A percentile compares a stretch with the other conserved stretches of the same genome.
Conservation (phyloP, 495 filamentous ascomycete species). For the Rhypophila decipiens region DNA sequence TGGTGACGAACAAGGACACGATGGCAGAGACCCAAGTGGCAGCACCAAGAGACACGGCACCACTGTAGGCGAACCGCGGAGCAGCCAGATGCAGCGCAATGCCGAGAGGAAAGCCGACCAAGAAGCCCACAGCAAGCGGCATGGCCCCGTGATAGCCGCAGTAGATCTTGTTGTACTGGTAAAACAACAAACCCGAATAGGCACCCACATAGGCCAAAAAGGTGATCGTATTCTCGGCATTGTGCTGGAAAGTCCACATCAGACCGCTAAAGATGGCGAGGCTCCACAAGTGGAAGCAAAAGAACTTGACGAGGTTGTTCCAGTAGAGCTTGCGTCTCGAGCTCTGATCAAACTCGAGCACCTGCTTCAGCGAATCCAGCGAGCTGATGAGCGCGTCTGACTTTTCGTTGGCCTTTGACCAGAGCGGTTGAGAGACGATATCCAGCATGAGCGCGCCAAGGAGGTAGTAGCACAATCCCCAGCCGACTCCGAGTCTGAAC, state of each 20-base stretch:
- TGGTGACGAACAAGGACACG: conserved; percentile 38
- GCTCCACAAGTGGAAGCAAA: conserved; percentile 54
- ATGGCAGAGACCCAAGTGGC: conserved; percentile 51
- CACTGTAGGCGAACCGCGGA: conserved; percentile 39
- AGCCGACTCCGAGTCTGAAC: conserved; percentile 48
- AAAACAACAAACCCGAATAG: conserved; percentile 54
- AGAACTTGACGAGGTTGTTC: conserved; percentile 44
- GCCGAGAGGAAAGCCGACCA: conserved; percentile 37
- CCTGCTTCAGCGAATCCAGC: conserved; percentile 24
- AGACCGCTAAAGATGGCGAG: conserved; percentile 44
- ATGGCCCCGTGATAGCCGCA: conserved; percentile 48
- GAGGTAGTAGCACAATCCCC: conserved; percentile 54
- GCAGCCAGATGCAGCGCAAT: conserved; percentile 32
- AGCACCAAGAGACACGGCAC: conserved; percentile 43
- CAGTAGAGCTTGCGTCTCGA: conserved; percentile 50
- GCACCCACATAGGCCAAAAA: conserved; percentile 48
- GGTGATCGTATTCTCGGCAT: conserved; percentile 30
- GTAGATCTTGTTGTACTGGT: conserved; percentile 58
- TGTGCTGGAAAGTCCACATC: conserved; percentile 48
- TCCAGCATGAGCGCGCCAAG: conserved; percentile 55
- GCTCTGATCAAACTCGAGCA: conserved; percentile 38
- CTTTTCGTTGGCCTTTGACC: conserved; percentile 38
- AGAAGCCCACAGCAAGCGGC: conserved; percentile 40
- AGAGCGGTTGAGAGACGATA: conserved; percentile 50
- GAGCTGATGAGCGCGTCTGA: background rate